Conservation (phyloP, 495 filamentous ascomycete species). For the Daldinia loculata region DNA sequence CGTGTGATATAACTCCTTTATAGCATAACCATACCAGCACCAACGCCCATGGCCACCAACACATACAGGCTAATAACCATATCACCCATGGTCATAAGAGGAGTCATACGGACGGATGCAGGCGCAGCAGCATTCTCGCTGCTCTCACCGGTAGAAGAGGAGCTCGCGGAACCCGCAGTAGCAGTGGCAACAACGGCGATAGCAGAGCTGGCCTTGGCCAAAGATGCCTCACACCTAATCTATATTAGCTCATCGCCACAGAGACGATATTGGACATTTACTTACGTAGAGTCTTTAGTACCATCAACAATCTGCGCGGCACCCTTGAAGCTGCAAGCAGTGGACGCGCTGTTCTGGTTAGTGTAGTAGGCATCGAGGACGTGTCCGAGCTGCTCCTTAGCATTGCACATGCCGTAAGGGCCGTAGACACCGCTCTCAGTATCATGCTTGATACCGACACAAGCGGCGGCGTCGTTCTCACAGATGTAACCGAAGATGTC, state of each 20-base stretch:
- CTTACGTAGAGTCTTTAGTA: slow-evolving; percentile 39
- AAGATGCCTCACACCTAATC: slow-evolving; percentile 44
- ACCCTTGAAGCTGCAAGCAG: slow-evolving; percentile 81
- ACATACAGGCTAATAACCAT: slow-evolving; percentile 74
- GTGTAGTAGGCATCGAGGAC: slow-evolving; percentile 84
- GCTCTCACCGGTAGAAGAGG: slow-evolving; percentile 32
- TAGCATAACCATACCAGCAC: slow-evolving; percentile 78
- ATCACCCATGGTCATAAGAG: slow-evolving; percentile 67
- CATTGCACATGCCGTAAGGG: slow-evolving; percentile 87
- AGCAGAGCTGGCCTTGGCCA: slow-evolving; percentile 57
- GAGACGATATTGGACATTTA: neutral
- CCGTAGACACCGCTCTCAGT: slow-evolving; percentile 79
- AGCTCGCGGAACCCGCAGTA: slow-evolving; percentile 54
- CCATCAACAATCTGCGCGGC: slow-evolving; percentile 62
- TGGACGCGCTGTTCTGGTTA: slow-evolving; percentile 61
- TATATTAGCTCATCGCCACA: neutral
- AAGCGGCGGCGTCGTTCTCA: slow-evolving; percentile 59
- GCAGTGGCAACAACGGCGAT: slow-evolving; percentile 52
- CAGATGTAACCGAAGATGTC: slow-evolving; percentile 81
- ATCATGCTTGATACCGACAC: slow-evolving; percentile 76
- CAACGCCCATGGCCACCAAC: slow-evolving; percentile 70
- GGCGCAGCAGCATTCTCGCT: slow-evolving; percentile 47
- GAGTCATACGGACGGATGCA: slow-evolving; percentile 54
- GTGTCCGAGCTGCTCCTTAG: slow-evolving; percentile 79
- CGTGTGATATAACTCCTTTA: slow-evolving; percentile 52